Conservation (phyloP, 129 eudicot species). For the Helichrysum umbraculigerum region DNA sequence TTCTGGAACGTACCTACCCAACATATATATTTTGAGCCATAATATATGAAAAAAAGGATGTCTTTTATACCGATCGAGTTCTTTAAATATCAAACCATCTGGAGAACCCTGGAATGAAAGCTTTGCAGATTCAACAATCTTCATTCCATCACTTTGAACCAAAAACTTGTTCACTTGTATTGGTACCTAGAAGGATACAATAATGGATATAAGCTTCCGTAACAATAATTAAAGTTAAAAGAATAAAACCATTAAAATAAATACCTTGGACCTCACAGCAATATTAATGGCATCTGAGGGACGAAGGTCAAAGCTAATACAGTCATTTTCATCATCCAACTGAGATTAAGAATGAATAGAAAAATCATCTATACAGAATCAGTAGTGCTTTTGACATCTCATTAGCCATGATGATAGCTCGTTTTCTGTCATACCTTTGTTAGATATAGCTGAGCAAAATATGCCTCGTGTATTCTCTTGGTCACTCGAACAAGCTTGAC, state of each 20-base stretch:
- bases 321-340: constrained; percentile 70
- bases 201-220: constrained; percentile 3
- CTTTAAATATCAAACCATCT: constrained; percentile 53
- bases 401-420: constrained; percentile 10
- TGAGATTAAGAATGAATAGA: constrained; percentile 30
- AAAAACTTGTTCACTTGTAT: constrained; percentile 80
- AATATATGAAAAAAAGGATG: background rate
- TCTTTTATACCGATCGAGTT: constrained; percentile 66
- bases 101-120: constrained; percentile 40
- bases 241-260: background rate
- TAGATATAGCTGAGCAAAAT: constrained; percentile 74
- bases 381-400: background rate
- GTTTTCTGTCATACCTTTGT: constrained; percentile 51
- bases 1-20: background rate
- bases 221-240: background rate
- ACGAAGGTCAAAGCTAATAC: constrained; percentile 71
- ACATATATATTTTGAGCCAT: background rate
- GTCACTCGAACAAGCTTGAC: constrained; percentile 95
- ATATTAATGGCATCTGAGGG: constrained; percentile 97
- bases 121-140: constrained; percentile 67
- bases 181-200: constrained; percentile 62
- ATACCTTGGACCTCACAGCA: constrained; percentile 97
- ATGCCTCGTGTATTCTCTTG: constrained; percentile 86
- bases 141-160: constrained; percentile 85
- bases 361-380: constrained; percentile 22